Evolutionary conservation across 2,329 filamentous ascomycete species (phyloP), one percentile per base, ranked within the genome.

Genomic region (Trichoderma hamatum): DNA sequence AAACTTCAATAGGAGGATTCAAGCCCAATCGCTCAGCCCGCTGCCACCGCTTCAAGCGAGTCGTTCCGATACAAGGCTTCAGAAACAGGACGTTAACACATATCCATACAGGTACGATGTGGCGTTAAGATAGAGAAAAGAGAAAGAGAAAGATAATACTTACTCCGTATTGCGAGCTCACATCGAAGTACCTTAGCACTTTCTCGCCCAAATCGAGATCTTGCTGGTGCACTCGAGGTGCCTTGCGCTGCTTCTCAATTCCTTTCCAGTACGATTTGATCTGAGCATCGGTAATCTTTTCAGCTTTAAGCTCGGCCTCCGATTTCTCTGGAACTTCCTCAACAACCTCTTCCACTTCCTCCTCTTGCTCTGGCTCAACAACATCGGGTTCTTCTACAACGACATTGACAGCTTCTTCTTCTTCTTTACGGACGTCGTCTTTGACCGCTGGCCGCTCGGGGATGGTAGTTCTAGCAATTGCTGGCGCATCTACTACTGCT

Each of bases 101-200:
- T 21, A 39, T 65, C 14, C 5, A 43, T 34, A 19, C 16, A 24
- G 3, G 16, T 7, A n/a, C n/a, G n/a, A n/a, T 11, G 21, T 11
- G 49, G 3, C 59, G 19, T 19, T 13, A 28, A 26, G n/a, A 34
- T 7, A 24, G 28, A 34, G 39, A n/a, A 21, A 13, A 36, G 30
- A 21, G 16, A 2, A 14, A 55, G 43, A 19, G 16, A 3, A 7
- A 3, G 4, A 30, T 54, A 43, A 39, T n/a, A 89, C 92, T 83
- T 88, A 97, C 94, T 68, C 96, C 96, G 78, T 92, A 99, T 75
- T 97, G 92, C 70, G 88, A 92, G 76, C 90, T 96, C 73, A 97
- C 91, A 78, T 99, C 96, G 80, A 96, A 99, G 78, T 97, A 92
- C 72, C 95, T 85, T 75, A 98, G 80, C 30, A 98, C 89, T 83